Conservation (phyloP, 768 basidiomycete genomes). For the Boletus reticuloceps region DNA sequence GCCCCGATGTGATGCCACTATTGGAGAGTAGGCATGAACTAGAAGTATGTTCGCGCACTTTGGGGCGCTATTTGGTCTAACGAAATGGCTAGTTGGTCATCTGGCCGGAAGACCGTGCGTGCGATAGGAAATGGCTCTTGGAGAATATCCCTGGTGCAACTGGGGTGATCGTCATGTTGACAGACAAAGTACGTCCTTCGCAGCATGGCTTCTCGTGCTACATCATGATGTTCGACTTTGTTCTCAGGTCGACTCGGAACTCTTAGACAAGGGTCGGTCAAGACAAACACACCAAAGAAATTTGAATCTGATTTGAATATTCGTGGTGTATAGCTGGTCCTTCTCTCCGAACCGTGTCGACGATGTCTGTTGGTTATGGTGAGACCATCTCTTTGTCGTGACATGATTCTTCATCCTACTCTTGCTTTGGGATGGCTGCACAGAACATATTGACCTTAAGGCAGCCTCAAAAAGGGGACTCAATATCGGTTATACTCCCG, state of each 20-base stretch:
- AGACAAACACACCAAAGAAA: not conserved
- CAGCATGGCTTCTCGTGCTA: not conserved
- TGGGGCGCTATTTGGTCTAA: not conserved
- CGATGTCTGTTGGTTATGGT: constrained; percentile 92
- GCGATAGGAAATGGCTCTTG: constrained; percentile 68
- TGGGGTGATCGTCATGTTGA: constrained; percentile 63
- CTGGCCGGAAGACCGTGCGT: constrained; percentile 54
- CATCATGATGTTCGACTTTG: not conserved
- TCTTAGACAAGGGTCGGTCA: constrained; percentile 40
- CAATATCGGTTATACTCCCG: constrained; percentile 87
- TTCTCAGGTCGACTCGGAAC: constrained; percentile 65
- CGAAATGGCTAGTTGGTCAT: constrained; percentile 37
- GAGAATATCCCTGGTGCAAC: constrained; percentile 64
- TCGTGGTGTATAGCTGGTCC: constrained; percentile 59
- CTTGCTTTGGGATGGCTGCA: not conserved
- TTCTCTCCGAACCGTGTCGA: constrained; percentile 78
- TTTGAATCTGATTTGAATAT: not conserved
- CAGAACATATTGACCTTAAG: constrained; percentile 79
- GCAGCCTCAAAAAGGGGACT: constrained; percentile 60
- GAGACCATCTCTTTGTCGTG: constrained; percentile 12
- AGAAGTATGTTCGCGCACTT: constrained; percentile 41
- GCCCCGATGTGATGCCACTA: constrained; percentile 60
- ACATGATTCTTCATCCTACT: not conserved
- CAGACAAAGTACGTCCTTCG: constrained; percentile 59
- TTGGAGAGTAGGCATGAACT: constrained; percentile 48